Percentiles rank a stretch among this genome's conserved stretches.
phyloP scores from a whole-genome alignment of 768 basidiomycete species.

The Tricholoma hemisulphureum region DNA sequence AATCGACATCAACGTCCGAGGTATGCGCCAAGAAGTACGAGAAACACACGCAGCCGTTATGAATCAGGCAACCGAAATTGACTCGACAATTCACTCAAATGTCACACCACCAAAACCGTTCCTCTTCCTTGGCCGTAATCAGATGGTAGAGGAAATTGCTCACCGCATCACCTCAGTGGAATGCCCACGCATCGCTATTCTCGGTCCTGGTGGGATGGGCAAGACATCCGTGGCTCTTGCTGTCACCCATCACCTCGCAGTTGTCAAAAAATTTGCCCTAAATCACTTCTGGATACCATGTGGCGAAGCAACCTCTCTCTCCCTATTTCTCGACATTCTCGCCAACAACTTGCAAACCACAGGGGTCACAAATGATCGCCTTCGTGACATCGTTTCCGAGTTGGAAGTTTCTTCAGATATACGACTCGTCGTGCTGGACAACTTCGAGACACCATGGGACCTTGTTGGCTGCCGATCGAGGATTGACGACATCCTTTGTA shows the following conservation, averaged over 20 bases:
- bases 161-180: slow-evolving; percentile 2
- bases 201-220: slow-evolving; percentile 37
- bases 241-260: slow-evolving; percentile 23
- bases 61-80: too few relatives aligned
- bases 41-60: too few relatives aligned
- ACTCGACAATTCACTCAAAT: too few relatives aligned
- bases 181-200: slow-evolving; percentile 19
- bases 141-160: slow-evolving; percentile 15
- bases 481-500: slow-evolving; percentile 24
- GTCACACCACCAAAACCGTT: slow-evolving; percentile 17
- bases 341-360: slow-evolving; percentile 20
- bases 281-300: slow-evolving; percentile 35
- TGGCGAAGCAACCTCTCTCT: slow-evolving; percentile 25
- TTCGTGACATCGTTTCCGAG: slow-evolving; percentile 19
- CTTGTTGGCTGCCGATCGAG: slow-evolving; percentile 13
- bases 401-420: slow-evolving; percentile 20
- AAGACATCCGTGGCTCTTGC: slow-evolving; percentile 38
- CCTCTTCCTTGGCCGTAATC: slow-evolving; percentile 21
- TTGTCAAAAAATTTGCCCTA: slow-evolving; percentile 22
- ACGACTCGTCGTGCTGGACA: slow-evolving; percentile 35
- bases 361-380: slow-evolving; percentile 17
- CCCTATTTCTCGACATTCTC: slow-evolving; percentile 24
- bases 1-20: too few relatives aligned
- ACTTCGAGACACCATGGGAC: slow-evolving; percentile 42
- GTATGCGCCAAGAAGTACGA: too few relatives aligned